Conservation (phyloP, 176 grass and related monocot genomes). For the Lolium perenne region DNA sequence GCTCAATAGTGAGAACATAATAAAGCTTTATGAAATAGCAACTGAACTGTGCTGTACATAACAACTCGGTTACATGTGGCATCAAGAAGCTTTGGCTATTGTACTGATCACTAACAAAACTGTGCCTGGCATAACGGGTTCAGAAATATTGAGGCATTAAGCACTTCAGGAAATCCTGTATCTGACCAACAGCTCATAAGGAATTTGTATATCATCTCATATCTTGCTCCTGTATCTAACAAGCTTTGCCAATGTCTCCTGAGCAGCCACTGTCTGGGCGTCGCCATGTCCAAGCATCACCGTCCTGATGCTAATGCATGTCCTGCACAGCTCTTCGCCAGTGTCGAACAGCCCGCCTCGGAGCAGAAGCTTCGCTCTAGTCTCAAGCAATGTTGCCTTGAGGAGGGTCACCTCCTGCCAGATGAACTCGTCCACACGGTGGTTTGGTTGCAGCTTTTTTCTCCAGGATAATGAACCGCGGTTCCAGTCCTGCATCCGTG, state of each 20-base stretch:
- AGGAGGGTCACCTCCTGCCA: conserved; percentile 98
- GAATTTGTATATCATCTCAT: conserved; percentile 41
- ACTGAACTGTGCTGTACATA: conserved; percentile 58
- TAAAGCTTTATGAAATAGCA: conserved; percentile 39
- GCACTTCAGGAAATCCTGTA: conserved; percentile 11
- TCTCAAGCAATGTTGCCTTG: conserved; percentile 87
- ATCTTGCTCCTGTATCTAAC: conserved; percentile 94
- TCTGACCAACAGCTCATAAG: conserved; percentile 6
- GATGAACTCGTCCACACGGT: conserved; percentile 78
- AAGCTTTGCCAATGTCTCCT: conserved; percentile 93
- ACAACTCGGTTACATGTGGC: conserved; percentile 47
- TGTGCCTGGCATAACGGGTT: conserved; percentile 43
- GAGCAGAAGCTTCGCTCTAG: conserved; percentile 81
- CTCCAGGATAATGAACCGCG: conserved; percentile 76
- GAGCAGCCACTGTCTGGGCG: conserved; percentile 80
- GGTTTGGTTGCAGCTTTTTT: conserved; percentile 77
- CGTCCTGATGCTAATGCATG: conserved; percentile 94
- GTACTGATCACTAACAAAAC: conserved; percentile 52
- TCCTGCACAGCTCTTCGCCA: conserved; percentile 86
- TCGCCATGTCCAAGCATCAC: conserved; percentile 95
- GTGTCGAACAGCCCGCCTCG: conserved; percentile 85
- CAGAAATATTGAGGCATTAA: background rate
- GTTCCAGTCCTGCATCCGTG: conserved; percentile 85
- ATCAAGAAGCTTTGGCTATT: conserved; percentile 35
- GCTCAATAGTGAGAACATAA: conserved; percentile 4